Conservation (phyloP, 164 flowering plant species). For the Akebia trifoliata region DNA sequence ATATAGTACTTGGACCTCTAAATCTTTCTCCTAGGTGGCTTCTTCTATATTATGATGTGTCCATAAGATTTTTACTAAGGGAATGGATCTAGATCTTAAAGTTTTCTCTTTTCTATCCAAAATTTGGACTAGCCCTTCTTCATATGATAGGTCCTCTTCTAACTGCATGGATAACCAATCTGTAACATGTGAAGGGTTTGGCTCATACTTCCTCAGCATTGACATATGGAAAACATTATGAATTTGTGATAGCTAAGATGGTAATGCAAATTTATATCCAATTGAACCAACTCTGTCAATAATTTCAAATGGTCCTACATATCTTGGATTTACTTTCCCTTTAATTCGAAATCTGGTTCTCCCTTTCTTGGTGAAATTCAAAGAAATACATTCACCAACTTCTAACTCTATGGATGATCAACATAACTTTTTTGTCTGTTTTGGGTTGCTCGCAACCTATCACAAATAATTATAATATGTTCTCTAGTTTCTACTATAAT, state of each 20-base stretch:
- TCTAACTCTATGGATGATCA: not conserved
- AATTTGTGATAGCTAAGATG: not conserved
- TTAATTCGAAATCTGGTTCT: not conserved
- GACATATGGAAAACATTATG: not conserved
- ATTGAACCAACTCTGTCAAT: not conserved
- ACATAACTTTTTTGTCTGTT: no score
- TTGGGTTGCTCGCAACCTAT: no score
- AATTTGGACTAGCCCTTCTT: no score
- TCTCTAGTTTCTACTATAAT: no score
- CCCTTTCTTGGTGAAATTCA: not conserved
- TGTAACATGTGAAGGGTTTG: not conserved
- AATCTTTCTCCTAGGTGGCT: no score
- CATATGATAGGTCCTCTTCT: not conserved
- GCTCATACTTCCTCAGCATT: no score
- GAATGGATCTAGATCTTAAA: not conserved
- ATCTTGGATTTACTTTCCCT: not conserved
- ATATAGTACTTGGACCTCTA: no score
- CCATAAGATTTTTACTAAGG: not conserved
- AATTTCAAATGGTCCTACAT: not conserved
- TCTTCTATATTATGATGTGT: no score
- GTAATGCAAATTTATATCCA: not conserved
- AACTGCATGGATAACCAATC: not conserved
- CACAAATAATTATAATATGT: no score
- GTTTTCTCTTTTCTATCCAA: not conserved
- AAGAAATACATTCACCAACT: no score